Percentiles rank a stretch among this genome's conserved stretches.
These are phyloP conservation scores for Lolium multiflorum DNA, from an alignment of 176 grass and related monocot species.

Conservation along the genomic window DNA sequence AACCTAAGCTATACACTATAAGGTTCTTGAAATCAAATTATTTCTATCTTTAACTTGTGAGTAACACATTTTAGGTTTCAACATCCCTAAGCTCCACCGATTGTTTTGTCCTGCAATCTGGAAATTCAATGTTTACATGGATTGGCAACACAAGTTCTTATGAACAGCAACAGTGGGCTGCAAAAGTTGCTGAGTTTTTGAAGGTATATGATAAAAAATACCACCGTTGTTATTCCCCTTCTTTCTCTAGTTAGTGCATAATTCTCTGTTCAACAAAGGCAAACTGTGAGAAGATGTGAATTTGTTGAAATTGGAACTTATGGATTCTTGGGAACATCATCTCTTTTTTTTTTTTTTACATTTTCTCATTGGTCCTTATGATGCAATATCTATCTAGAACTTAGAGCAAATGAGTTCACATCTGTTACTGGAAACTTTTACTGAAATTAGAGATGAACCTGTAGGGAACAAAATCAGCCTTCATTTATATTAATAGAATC, in stretches of 20 bases:
- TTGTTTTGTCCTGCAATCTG: slow-evolving; percentile 92
- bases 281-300: background rate
- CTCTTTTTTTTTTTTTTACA: background rate
- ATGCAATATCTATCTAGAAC: slow-evolving; percentile 6
- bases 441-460: background rate
- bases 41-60: slow-evolving; percentile 33
- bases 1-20: slow-evolving; percentile 15
- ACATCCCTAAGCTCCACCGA: slow-evolving; percentile 70
- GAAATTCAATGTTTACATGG: slow-evolving; percentile 76
- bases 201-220: slow-evolving; percentile 70
- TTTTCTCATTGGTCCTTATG: background rate
- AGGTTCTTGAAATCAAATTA: background rate
- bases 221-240: slow-evolving; percentile 23
- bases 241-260: slow-evolving; percentile 21
- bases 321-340: background rate
- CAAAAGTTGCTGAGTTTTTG: slow-evolving; percentile 83
- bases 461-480: background rate
- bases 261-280: background rate
- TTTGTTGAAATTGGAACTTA: slow-evolving; percentile 28
- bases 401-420: background rate
- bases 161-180: slow-evolving; percentile 89
- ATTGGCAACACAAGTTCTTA: slow-evolving; percentile 73
- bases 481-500: slow-evolving; percentile 17
- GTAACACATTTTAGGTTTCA: slow-evolving; percentile 69
- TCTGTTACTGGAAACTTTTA: slow-evolving; percentile 10